Evolutionary conservation across 2,329 filamentous ascomycete genomes (phyloP).

Genomic region (Xylaria sp.): DNA sequence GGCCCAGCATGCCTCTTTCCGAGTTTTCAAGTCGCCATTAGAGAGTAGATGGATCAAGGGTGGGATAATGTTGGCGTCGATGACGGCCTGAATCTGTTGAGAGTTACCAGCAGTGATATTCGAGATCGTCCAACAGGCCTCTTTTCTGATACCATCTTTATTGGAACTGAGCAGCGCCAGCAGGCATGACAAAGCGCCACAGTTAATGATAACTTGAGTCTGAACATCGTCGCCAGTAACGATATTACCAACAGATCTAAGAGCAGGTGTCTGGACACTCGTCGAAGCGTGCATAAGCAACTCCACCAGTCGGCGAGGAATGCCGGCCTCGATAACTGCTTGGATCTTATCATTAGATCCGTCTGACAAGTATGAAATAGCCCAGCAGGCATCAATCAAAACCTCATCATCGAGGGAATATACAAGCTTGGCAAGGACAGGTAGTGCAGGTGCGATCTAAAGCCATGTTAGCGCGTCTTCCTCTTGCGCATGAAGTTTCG

Average conservation of each 20-base stretch:
- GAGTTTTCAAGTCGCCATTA: slow-evolving; percentile 97
- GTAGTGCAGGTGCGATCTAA: slow-evolving; percentile 91
- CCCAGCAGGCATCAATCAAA: slow-evolving; percentile 98
- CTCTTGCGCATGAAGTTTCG: neutral
- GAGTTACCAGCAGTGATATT: slow-evolving; percentile 99
- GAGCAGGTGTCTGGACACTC: slow-evolving; percentile 95
- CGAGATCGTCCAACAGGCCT: slow-evolving; percentile 99
- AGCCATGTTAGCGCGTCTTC: slow-evolving; percentile 18
- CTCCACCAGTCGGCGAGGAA: slow-evolving; percentile 94
- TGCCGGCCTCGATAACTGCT: slow-evolving; percentile 97
- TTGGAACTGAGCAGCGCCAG: slow-evolving; percentile 92
- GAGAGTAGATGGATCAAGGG: slow-evolving; percentile 94
- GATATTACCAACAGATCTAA: slow-evolving; percentile 97
- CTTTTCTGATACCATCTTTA: slow-evolving; percentile 98
- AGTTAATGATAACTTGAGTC: slow-evolving; percentile 99
- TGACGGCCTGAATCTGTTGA: slow-evolving; percentile 93
- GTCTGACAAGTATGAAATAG: slow-evolving; percentile 97
- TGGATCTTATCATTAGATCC: slow-evolving; percentile 99
- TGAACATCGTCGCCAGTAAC: slow-evolving; percentile 98
- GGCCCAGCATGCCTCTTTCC: slow-evolving; percentile 99
- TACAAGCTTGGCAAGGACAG: slow-evolving; percentile 94
- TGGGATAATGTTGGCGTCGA: slow-evolving; percentile 96
- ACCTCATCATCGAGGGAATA: slow-evolving; percentile 99
- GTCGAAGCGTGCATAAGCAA: slow-evolving; percentile 98
- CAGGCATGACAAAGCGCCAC: slow-evolving; percentile 89